These are phyloP conservation scores for Bipolaris oryzae DNA, from an alignment of 2,329 filamentous ascomycete genomes.

Conservation along the genomic window DNA sequence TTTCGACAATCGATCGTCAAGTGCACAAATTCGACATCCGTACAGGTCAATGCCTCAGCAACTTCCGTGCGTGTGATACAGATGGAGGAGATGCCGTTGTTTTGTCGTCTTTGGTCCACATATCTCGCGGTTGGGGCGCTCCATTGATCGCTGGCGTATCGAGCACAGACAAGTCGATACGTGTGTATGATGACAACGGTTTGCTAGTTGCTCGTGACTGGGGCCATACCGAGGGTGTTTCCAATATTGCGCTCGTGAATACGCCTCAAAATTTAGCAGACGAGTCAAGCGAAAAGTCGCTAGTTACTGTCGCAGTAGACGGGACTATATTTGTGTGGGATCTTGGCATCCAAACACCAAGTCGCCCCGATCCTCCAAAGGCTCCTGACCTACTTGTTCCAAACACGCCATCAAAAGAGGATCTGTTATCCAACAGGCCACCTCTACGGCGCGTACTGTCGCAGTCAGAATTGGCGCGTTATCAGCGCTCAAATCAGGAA, in stretches of 20 bases:
- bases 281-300: conserved; percentile 56
- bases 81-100: conserved; percentile 81
- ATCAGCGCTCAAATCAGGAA: conserved; percentile 61
- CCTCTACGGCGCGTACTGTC: conserved; percentile 86
- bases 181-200: conserved; percentile 84
- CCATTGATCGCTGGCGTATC: conserved; percentile 84
- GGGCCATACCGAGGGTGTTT: conserved; percentile 94
- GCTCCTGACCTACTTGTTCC: conserved; percentile 47
- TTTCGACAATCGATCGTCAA: conserved; percentile 68
- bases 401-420: conserved; percentile 40
- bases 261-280: conserved; percentile 50
- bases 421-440: conserved; percentile 58
- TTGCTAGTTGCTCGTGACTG: conserved; percentile 84
- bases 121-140: conserved; percentile 62
- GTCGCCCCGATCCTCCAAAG: conserved; percentile 42
- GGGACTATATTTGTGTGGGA: conserved; percentile 59
- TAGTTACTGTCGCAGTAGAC: conserved; percentile 58
- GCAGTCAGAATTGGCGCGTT: conserved; percentile 83
- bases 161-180: conserved; percentile 92
- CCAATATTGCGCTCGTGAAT: conserved; percentile 70
- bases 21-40: conserved; percentile 66
- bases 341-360: conserved; percentile 36
- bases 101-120: conserved; percentile 74
- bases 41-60: conserved; percentile 71
- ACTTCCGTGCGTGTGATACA: conserved; percentile 83